Evolutionary conservation across 2,329 filamentous ascomycete genomes (phyloP), one percentile per base, ranked within the genome.

Genomic region (Cordyceps cicadae): DNA sequence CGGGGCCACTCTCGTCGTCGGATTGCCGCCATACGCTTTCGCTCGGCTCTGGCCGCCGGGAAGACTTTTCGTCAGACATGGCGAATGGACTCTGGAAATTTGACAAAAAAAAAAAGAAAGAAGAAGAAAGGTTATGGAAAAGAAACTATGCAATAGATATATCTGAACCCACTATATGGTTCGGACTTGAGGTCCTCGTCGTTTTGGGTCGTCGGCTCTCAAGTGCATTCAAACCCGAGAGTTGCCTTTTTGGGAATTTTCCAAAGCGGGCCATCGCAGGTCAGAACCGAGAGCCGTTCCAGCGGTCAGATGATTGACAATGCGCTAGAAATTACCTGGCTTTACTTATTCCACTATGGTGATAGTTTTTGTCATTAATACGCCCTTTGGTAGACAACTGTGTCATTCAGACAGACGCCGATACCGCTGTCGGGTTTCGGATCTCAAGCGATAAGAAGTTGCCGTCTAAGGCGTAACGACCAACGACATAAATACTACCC

Each of bases 371-470:
- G 54, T 39, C 54, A 39, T 57, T 19, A 5, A 7, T 53, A 26
- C 57, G 57, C 57, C 57, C 57, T 59, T n/a, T 19, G 8, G 12
- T n/a, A 8, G n/a, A 12, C 57, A 11, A 46, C 26, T 5, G 37
- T 49, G 34, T 32, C 34, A 43, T 12, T 17, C 19, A 11, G 7
- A n/a, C n/a, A 8, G 24, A 3, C 12, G 39, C 57, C 57, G 57
- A 46, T 53, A 48, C 17, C 57, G 57, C 48, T 32, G 19, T 59
- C 57, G 57, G 57, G n/a, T 53, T 45, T 59, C 57, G 57, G 57
- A 2, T 59, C 57, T 48, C n/a, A 39, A n/a, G 21, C 12, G 17
- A 45, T 14, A 14, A n/a, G 3, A 14, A 32, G 17, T 24, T 3
- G 34, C 12, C 9, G 29, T 29, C 3, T 12, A 24, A 24, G 54